Base-by-base conservation (phyloP, 139 green algal genomes). In the Chlorella sp. region DNA sequence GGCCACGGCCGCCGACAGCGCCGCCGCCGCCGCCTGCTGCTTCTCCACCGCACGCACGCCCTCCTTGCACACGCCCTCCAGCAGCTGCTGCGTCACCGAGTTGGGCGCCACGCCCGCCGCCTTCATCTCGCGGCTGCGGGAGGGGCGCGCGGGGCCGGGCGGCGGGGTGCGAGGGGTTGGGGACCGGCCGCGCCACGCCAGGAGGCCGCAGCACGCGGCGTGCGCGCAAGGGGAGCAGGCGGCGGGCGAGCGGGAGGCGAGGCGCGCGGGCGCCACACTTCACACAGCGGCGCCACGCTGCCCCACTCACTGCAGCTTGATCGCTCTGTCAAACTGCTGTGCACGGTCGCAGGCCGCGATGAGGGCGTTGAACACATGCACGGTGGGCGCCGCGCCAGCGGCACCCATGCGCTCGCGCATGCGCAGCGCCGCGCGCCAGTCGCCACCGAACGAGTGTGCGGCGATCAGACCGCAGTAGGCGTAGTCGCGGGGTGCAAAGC, bases 311-410 rank as follows among this genome's bases (percentile, higher is more conserved):
- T n/a, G 53, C 38, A 94, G 38, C 17, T 87, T 72, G 65, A 95
- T 48, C 0, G 84, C 91, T 21, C 71, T 62, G 50, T 91, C 85
- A 17, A 82, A 88, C 70, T 87, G 81, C 15, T 87, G 82, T 0
- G 80, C 88, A 36, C 92, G 84, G 75, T 97, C 91, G 63, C 86
- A 93, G 5, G 90, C 92, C 19, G 93, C 93, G 27, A 97, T 87
- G 38, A 95, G 79, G 2, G 93, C 89, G 73, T 97, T 97, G 87
- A 92, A 97, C 17, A 96, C 87, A 63, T 94, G 88, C 45, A 96
- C 87, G 8, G 82, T 87, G 12, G 68, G 77, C 50, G 35, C 56
- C 40, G 80, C 50, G 25, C 82, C 77, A 0, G 73, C 77, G 7
- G 66, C 53, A 8, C 21, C 45, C 79, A 90, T 87, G 50, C 88